phyloP scores from a whole-genome alignment of 2,329 filamentous ascomycete genomes.

The Coleophoma cylindrospora region DNA sequence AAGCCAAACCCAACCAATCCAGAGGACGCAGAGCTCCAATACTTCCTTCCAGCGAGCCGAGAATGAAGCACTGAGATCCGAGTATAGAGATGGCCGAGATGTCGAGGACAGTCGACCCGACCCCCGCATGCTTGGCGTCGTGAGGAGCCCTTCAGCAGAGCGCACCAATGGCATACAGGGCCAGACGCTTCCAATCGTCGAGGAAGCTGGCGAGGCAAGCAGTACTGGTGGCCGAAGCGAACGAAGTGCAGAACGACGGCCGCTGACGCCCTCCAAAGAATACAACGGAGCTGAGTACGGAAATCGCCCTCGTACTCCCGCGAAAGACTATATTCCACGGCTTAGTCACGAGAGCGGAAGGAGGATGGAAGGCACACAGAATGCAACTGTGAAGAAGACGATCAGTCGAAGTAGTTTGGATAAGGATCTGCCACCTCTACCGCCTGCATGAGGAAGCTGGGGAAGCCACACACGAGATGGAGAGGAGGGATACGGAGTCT shows the following conservation, averaged over 20 bases:
- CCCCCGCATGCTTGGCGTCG: slow-evolving; percentile 44
- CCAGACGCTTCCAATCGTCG: slow-evolving; percentile 75
- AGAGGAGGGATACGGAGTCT: slow-evolving; percentile 2
- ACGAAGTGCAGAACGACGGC: slow-evolving; percentile 38
- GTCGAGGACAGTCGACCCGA: slow-evolving; percentile 22
- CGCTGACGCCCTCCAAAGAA: slow-evolving; percentile 38
- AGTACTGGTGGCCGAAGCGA: slow-evolving; percentile 57
- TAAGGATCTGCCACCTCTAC: slow-evolving; percentile 55
- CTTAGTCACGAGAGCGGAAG: slow-evolving; percentile 18
- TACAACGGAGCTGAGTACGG: slow-evolving; percentile 13
- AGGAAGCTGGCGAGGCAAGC: slow-evolving; percentile 77
- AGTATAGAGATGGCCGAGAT: slow-evolving; percentile 36
- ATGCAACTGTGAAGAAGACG: slow-evolving; percentile 28
- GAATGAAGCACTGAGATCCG: slow-evolving; percentile 19
- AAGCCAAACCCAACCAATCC: slow-evolving; percentile 12
- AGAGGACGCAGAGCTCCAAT: slow-evolving; percentile 15
- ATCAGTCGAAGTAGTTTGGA: slow-evolving; percentile 53
- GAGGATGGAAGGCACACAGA: slow-evolving; percentile 16
- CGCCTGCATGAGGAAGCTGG: slow-evolving; percentile 18
- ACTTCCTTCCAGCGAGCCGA: slow-evolving; percentile 19
- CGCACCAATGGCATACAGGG: slow-evolving; percentile 47
- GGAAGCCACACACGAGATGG: slow-evolving; percentile 5
- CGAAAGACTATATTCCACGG: slow-evolving; percentile 13
- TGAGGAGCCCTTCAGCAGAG: slow-evolving; percentile 51
- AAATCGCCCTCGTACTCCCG: slow-evolving; percentile 2